Percentiles rank a stretch among this genome's conserved stretches.
phyloP scores from a whole-genome alignment of 768 basidiomycete species.

The Lepiota subincarnata region DNA sequence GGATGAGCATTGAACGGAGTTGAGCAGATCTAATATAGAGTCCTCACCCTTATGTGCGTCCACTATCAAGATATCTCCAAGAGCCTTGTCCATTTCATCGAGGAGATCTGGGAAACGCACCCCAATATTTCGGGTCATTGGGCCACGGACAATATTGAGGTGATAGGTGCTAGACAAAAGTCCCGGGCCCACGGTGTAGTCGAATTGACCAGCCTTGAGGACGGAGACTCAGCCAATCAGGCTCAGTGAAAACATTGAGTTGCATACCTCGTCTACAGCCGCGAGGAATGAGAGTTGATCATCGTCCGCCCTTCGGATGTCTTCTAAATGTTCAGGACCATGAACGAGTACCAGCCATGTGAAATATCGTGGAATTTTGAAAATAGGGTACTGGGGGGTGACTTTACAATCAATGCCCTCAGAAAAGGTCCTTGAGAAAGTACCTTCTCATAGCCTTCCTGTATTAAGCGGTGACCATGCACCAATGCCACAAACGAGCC shows the following conservation, averaged over 20 bases:
- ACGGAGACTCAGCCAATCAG: too few species aligned
- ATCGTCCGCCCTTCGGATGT: not conserved
- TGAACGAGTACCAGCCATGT: not conserved
- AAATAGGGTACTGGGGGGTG: not conserved
- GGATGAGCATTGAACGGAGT: too few species aligned
- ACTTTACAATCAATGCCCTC: not conserved
- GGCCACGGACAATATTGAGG: constrained; percentile 29
- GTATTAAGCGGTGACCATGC: not conserved
- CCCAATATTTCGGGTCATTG: constrained; percentile 33
- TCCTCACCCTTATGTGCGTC: too few species aligned
- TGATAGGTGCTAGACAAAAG: constrained; percentile 32
- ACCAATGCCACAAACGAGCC: not conserved
- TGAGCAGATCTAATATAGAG: too few species aligned
- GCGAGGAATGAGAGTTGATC: not conserved
- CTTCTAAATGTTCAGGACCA: not conserved
- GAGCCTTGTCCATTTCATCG: constrained; percentile 43
- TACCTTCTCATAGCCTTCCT: not conserved
- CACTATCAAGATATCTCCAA: constrained; percentile 25
- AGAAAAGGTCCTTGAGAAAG: not conserved
- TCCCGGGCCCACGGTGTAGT: constrained; percentile 31
- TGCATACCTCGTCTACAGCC: not conserved
- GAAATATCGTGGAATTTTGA: not conserved
- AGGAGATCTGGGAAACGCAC: constrained; percentile 31
- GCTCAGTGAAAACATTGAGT: not conserved
- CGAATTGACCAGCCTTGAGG: constrained; percentile 25